Base-by-base conservation (phyloP, 2,329 filamentous ascomycete genomes). In the Lecanicillium sp. region DNA sequence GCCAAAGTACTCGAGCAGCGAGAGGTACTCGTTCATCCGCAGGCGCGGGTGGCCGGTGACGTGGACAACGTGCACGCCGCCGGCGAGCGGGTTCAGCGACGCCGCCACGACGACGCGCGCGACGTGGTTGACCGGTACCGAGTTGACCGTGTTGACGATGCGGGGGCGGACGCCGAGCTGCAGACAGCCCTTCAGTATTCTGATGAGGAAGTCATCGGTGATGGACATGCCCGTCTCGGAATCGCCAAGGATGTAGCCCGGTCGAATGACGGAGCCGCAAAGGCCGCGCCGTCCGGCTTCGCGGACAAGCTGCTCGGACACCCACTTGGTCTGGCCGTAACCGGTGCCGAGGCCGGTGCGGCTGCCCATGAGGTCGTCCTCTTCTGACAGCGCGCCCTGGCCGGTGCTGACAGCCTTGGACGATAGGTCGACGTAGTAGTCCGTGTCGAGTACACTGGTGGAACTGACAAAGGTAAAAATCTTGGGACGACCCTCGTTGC, bases 241-340 rank as follows among this genome's bases (percentile, higher is more conserved):
- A 55, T 89, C 79, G 17, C 88, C 90, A 4, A 84, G 71, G 28
- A 96, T 79, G 57, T 96, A 96, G 20, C 90, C 88, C 4, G 90
- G 83, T 11, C 90, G 79, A 35, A 95, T 69, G 30, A 95, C 77
- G 17, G 81, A 74, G 13, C 87, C 89, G 13, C 64, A 68, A 2
- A 96, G 74, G 11, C 90, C 89, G 40, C 86, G 75, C 41, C 68
- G 69, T 36, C 88, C 87, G 18, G 90, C 89, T 57, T 87, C 84
- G 17, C 85, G 75, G 17, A 88, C 76, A 34, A 96, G 70, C 36
- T 76, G 64, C 50, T 81, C 75, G 7, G 67, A 65, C 28, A 69
- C 84, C 88, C 88, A 96, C 65, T 97, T 96, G 47, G 77, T 79
- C 59, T 96, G 89, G 3, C 90, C 89, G 52, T 96, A 96, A 5